Percentiles rank a stretch among this genome's conserved stretches.
These are phyloP conservation scores for Sphaerulina populicola DNA, from an alignment of 2,329 filamentous ascomycete species.

Conservation along the genomic window DNA sequence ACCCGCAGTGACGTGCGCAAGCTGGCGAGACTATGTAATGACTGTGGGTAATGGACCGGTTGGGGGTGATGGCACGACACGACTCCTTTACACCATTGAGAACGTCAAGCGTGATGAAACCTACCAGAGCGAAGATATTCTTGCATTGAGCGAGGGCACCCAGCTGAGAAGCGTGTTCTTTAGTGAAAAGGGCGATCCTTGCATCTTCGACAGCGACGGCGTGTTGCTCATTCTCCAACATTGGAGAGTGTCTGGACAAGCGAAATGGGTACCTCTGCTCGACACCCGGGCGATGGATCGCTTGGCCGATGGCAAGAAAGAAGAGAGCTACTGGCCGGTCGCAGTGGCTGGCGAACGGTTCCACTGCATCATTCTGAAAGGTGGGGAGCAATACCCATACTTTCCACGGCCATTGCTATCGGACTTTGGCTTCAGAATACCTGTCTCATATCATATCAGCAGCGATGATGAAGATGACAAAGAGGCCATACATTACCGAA, in stretches of 20 bases:
- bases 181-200: conserved; percentile 86
- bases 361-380: conserved; percentile 98
- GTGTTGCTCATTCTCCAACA: conserved; percentile 80
- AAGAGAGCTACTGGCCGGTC: conserved; percentile 89
- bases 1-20: conserved; percentile 84
- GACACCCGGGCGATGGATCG: conserved; percentile 80
- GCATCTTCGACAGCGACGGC: conserved; percentile 89
- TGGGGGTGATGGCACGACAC: conserved; percentile 65
- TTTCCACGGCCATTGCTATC: conserved; percentile 82
- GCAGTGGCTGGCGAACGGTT: conserved; percentile 87
- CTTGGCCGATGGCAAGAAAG: conserved; percentile 73
- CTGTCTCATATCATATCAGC: conserved; percentile 52
- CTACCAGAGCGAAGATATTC: conserved; percentile 87
- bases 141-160: conserved; percentile 68
- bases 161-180: conserved; percentile 81
- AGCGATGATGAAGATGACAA: conserved; percentile 37
- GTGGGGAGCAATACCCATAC: conserved; percentile 84
- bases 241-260: conserved; percentile 79
- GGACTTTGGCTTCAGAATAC: conserved; percentile 87
- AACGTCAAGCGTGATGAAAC: conserved; percentile 89
- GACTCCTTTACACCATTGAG: conserved; percentile 82
- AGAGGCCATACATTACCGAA: conserved; percentile 41
- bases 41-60: conserved; percentile 89
- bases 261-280: conserved; percentile 82
- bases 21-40: conserved; percentile 92